Evolutionary conservation across 1,284 basidiomycete species (phyloP).

Genomic region (Sanghuangporus baumii): DNA sequence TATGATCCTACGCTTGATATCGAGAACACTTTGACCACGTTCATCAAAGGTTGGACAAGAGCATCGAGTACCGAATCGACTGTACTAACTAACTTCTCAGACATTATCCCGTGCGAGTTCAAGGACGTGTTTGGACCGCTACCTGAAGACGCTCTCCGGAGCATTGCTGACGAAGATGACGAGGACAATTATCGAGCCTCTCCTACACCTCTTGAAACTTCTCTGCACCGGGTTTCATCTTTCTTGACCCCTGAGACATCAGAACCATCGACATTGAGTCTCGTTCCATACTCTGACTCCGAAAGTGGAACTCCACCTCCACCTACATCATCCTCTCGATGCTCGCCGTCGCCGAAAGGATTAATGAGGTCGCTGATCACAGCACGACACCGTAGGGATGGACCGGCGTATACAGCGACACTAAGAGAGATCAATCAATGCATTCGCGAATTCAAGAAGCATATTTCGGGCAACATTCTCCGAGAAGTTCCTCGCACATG

Average conservation of each 20-base stretch:
- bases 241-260: constrained; percentile 1
- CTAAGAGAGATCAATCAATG: constrained; percentile 54
- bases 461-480: constrained; percentile 43
- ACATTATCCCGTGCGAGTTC: constrained; percentile 60
- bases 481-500: constrained; percentile 43
- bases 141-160: constrained; percentile 35
- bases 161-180: constrained; percentile 31
- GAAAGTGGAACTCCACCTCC: constrained; percentile 28
- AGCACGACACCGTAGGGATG: constrained; percentile 57
- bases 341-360: constrained; percentile 28
- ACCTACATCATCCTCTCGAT: constrained; percentile 21
- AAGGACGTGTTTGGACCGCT: constrained; percentile 59
- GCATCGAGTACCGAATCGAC: not conserved
- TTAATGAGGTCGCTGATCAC: constrained; percentile 56
- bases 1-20: constrained; percentile 75
- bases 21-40: constrained; percentile 58
- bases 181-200: constrained; percentile 14
- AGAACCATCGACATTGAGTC: constrained; percentile 24
- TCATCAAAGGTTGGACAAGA: constrained; percentile 51
- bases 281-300: constrained; percentile 25
- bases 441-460: constrained; percentile 58
- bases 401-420: constrained; percentile 60
- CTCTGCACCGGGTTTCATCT: constrained; percentile 17
- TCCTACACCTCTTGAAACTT: constrained; percentile 14
- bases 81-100: constrained; percentile 33